phyloP scores from a whole-genome alignment of 129 eudicot genomes.

The Lactuca sativa region DNA sequence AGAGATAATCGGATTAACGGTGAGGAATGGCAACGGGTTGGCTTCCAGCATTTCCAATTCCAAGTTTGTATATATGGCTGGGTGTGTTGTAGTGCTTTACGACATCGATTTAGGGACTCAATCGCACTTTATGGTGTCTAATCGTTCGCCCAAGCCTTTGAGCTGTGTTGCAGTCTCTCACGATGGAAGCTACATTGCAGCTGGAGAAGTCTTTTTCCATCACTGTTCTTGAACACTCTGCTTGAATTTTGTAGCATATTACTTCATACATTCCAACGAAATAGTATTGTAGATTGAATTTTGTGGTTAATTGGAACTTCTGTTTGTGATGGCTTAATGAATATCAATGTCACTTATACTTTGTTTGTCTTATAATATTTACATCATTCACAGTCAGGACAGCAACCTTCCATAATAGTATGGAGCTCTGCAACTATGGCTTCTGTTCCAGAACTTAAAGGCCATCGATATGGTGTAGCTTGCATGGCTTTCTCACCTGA shows the following conservation, averaged over 20 bases:
- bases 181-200: slow-evolving; percentile 59
- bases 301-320: neutral
- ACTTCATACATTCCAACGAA: neutral
- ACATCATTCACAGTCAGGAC: slow-evolving; percentile 53
- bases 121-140: slow-evolving; percentile 44
- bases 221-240: neutral
- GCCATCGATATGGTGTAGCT: slow-evolving; percentile 69
- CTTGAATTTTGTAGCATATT: slow-evolving; percentile 5
- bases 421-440: slow-evolving; percentile 55
- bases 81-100: slow-evolving; percentile 67
- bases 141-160: slow-evolving; percentile 56
- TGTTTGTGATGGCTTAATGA: neutral
- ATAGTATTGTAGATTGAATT: slow-evolving; percentile 6
- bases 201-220: slow-evolving; percentile 63
- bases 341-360: neutral
- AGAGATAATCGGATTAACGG: slow-evolving; percentile 64
- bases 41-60: slow-evolving; percentile 46
- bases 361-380: slow-evolving; percentile 13
- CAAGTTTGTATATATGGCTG: slow-evolving; percentile 56
- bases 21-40: slow-evolving; percentile 56
- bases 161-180: slow-evolving; percentile 51
- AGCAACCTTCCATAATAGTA: slow-evolving; percentile 53
- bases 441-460: slow-evolving; percentile 52
- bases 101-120: slow-evolving; percentile 49
- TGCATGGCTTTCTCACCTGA: slow-evolving; percentile 71